Percentiles rank a stretch among this genome's conserved stretches.
Conservation (phyloP, 2,329 filamentous ascomycete genomes). For the Xylariaceae sp. region DNA sequence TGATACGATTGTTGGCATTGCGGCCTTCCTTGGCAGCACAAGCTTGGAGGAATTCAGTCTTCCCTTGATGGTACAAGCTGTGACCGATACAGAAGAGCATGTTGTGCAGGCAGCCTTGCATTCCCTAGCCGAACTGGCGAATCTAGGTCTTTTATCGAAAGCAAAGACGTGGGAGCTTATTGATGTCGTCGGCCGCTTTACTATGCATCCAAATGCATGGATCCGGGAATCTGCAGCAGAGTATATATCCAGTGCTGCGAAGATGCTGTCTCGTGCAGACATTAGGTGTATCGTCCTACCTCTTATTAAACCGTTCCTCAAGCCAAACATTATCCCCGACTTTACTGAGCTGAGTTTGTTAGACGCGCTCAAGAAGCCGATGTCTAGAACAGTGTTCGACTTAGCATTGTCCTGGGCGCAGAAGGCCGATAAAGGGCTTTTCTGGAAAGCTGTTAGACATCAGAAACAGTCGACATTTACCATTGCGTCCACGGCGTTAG, state of each 20-base stretch:
- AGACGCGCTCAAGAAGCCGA: slow-evolving; percentile 79
- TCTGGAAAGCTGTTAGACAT: slow-evolving; percentile 80
- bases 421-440: slow-evolving; percentile 77
- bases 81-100: slow-evolving; percentile 91
- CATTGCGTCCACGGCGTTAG: slow-evolving; percentile 59
- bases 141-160: slow-evolving; percentile 83
- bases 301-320: slow-evolving; percentile 79
- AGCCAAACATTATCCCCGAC: slow-evolving; percentile 65
- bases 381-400: slow-evolving; percentile 81
- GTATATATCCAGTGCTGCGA: slow-evolving; percentile 77
- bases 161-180: slow-evolving; percentile 86
- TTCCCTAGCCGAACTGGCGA: slow-evolving; percentile 84
- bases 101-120: slow-evolving; percentile 90
- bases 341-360: slow-evolving; percentile 76
- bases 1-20: slow-evolving; percentile 90
- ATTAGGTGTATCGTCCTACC: slow-evolving; percentile 82
- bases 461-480: slow-evolving; percentile 67
- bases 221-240: slow-evolving; percentile 87
- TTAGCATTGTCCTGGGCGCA: slow-evolving; percentile 83
- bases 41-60: slow-evolving; percentile 94
- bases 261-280: slow-evolving; percentile 77
- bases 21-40: slow-evolving; percentile 84
- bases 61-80: slow-evolving; percentile 91
- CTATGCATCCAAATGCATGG: slow-evolving; percentile 94
- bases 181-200: slow-evolving; percentile 79